These are phyloP conservation scores for Austroboletus olivaceoglutinosus DNA, from an alignment of 1,284 basidiomycete species.

Conservation along the genomic window DNA sequence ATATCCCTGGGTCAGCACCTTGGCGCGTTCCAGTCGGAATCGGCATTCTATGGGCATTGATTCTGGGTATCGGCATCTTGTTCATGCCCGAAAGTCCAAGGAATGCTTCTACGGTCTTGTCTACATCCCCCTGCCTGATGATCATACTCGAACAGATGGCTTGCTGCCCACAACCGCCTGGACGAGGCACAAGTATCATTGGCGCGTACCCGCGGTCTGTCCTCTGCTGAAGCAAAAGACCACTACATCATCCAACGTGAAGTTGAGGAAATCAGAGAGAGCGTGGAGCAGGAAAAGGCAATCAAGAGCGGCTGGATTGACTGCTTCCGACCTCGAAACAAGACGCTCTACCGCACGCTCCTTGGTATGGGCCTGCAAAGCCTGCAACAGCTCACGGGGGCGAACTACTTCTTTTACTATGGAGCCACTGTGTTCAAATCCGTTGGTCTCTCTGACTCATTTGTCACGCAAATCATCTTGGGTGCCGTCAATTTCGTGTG, in stretches of 20 bases:
- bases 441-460: constrained; percentile 68
- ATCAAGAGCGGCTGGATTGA: constrained; percentile 56
- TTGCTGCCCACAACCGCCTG: constrained; percentile 46
- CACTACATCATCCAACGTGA: constrained; percentile 49
- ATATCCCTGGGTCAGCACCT: constrained; percentile 46
- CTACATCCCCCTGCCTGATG: background rate
- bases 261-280: constrained; percentile 50
- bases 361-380: constrained; percentile 71
- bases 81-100: constrained; percentile 79
- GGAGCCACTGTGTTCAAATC: constrained; percentile 68
- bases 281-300: constrained; percentile 47
- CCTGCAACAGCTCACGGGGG: constrained; percentile 76
- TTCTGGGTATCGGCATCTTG: constrained; percentile 66
- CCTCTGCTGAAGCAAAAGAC: constrained; percentile 38
- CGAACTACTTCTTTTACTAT: constrained; percentile 71
- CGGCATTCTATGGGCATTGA: constrained; percentile 66
- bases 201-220: constrained; percentile 56
- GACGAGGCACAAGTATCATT: constrained; percentile 56
- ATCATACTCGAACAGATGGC: constrained; percentile 45
- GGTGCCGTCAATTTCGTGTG: constrained; percentile 69
- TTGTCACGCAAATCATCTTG: constrained; percentile 71
- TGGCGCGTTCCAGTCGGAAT: constrained; percentile 73
- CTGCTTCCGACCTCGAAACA: constrained; percentile 54
- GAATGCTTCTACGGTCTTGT: constrained; percentile 19
- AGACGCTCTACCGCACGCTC: constrained; percentile 60